Evolutionary conservation across 2,329 filamentous ascomycete genomes (phyloP), one percentile per base, ranked within the genome.

Genomic region (Penicillium capsulatum): DNA sequence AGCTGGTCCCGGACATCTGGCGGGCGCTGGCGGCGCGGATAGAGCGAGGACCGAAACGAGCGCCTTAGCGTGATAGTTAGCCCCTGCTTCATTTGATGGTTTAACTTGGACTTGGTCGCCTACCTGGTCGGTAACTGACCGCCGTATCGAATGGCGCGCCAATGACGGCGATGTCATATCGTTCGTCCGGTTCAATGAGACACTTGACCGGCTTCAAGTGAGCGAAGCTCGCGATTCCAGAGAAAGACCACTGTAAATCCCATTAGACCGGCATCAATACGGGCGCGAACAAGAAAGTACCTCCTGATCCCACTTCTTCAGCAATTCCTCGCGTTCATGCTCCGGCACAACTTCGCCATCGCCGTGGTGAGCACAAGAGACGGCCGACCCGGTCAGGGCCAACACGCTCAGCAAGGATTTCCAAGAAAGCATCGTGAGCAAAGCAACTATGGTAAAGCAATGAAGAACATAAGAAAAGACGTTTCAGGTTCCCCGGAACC

Each of bases 21-120:
- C 89, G 81, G 6, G 83, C 76, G 20, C 86, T 91, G 28, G 87
- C 89, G 27, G 86, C 82, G 40, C 90, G 83, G 57, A 96, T 95
- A 29, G 87, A 86, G 31, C 87, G 80, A 22, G 90, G 90, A 0
- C 90, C 90, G 59, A 95, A 95, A 7, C 90, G 80, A 11, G 84
- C 84, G 27, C 83, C 19, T n/a, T 22, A 22, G 5, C 9, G 5
- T 22, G 9, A 5, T 22, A 22, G 19, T 9, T 22, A n/a, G n/a
- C n/a, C n/a, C n/a, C n/a, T n/a, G n/a, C 68, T 68, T 38, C 10
- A 19, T 33, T 13, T 19, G 22, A 41, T 31, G 38, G 33, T 19
- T 17, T 6, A 14, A 14, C 15, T 26, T 24, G 58, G 68, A 80
- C 78, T n/a, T 22, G 9, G 19, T 22, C 9, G 5, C 9, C 5